Evolutionary conservation across 805 yeast genomes (phyloP), one percentile per base, ranked within the genome.

Genomic region (Teunomyces panamensis): DNA sequence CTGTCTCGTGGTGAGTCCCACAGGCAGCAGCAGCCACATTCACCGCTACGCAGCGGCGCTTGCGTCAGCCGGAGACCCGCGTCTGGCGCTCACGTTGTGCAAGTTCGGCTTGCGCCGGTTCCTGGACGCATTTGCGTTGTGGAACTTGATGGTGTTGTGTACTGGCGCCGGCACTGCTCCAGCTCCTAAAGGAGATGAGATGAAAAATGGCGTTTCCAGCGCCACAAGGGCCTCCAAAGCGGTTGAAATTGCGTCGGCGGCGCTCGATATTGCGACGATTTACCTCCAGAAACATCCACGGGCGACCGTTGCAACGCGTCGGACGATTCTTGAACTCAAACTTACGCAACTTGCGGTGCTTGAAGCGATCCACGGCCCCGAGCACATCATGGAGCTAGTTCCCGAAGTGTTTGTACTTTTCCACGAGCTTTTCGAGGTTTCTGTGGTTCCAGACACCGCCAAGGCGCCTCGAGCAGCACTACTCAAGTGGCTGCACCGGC

Each of bases 321-420:
- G 77, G 67, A 82, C 77, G 48, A 75, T 83, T 47, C 59, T 84
- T 45, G 87, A 88, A 59, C 73, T 89, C 60, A 87, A 87, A 56
- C 73, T 87, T 65, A 85, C 96, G 0, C 88, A 85, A 56, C 67
- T 89, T 32, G 81, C 88, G 1, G 69, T 89, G n/a, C 67, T 81
- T 45, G 90, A 86, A 56, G 74, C 80, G 5, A 68, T 79, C 3
- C 73, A 78, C 48, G 92, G 89, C 5, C 65, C 75, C 0, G 69
- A 74, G 27, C 61, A 78, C 37, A 81, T 89, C 0, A 62, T 88
- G 49, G 88, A 84, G 36, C 71, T 74, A 43, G 60, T 90, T n/a
- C 79, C 87, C 2, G 89, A 80, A 39, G 74, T 88, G 8, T 85
- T 89, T 54, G 76, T 71, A 9, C 60, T 85, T 9, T 84, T 77